A percentile compares a stretch with the other conserved stretches of the same genome.
These are phyloP conservation scores for Blastobotrys petasosporus DNA, from an alignment of 1,139 yeast genomes.

Conservation along the genomic window DNA sequence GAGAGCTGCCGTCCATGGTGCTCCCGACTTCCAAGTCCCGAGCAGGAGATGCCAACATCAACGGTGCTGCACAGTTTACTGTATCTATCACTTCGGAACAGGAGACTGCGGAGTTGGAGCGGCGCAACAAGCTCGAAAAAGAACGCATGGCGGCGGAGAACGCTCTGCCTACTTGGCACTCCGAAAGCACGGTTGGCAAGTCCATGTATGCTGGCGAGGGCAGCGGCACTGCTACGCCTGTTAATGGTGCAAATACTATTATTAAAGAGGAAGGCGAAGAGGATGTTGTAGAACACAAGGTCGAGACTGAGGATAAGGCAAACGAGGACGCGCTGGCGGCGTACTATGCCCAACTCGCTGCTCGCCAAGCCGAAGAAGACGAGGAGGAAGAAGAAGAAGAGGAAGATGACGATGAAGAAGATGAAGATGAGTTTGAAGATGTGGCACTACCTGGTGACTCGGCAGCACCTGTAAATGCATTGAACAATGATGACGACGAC, in stretches of 20 bases:
- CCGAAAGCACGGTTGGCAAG: constrained; percentile 79
- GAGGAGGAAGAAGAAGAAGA: constrained; percentile 39
- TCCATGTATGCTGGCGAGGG: constrained; percentile 18
- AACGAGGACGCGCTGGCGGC: constrained; percentile 72
- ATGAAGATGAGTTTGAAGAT: constrained; percentile 57
- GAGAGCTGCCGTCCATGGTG: constrained; percentile 31
- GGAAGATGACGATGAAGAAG: constrained; percentile 48
- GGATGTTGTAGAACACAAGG: constrained; percentile 21
- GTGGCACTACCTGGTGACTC: constrained; percentile 43
- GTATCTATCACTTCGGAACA: constrained; percentile 90
- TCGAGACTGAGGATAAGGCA: constrained; percentile 28
- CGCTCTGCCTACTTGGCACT: constrained; percentile 96
- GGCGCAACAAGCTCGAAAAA: constrained; percentile 65
- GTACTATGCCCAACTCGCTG: constrained; percentile 66
- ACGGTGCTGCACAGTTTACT: constrained; percentile 58
- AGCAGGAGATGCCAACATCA: constrained; percentile 12
- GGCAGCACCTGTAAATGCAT: constrained; percentile 25
- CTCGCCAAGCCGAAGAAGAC: constrained; percentile 54
- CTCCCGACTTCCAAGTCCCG: constrained; percentile 22
- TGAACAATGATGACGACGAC: constrained; percentile 26
- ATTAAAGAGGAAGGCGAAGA: constrained; percentile 38
- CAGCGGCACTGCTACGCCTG: not conserved
- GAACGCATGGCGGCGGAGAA: constrained; percentile 63
- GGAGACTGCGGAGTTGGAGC: constrained; percentile 52
- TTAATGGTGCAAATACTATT: not conserved